Base-by-base conservation (phyloP, 768 basidiomycete species). In the Tricholoma matsutake region DNA sequence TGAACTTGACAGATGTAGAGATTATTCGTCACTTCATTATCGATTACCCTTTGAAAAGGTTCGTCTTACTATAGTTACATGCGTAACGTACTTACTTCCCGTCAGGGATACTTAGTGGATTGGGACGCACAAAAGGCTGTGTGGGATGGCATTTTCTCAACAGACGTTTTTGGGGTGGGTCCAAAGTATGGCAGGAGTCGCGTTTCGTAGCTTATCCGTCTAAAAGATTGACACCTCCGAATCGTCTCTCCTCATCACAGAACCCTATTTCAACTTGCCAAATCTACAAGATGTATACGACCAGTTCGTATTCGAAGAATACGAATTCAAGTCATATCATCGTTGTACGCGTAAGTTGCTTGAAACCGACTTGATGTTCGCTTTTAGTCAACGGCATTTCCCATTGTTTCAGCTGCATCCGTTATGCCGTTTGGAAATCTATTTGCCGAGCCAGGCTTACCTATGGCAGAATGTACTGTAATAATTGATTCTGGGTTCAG, bases 111-210 rank as follows among this genome's bases (percentile, higher is more conserved):
- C 73, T 78, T 96, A 14, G 88, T 92, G 29, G 94, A 96, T 69
- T 98, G 96, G 96, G 95, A 97, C 64, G 90, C 90, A 2, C 87
- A 98, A 73, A 96, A 96, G 73, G 89, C 90, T 16, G 81, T 98
- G 5, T 98, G 95, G 95, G 96, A 98, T 64, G 86, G 90, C 10
- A 68, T 96, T 22, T 94, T 97, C 73, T 90, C 90, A 20, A 81
- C 82, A 45, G 81, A 88, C 59, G 83, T 81, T 52, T 78, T 92
- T 59, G 83, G 83, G 63, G 92, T 91, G 72, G 69, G 79, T 60
- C 31, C 56, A 53, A 41, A 28, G 31, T 35, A 55, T 16, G 52
- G 20, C 47, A 57, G 35, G n/a, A 43, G 9, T 7, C 45, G 58
- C 45, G 25, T 43, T 28, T 54, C 20, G 13, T 8, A 3, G 43